Percentiles rank a stretch among this genome's conserved stretches.
These are phyloP conservation scores for Gossypium ekmanianum DNA, from an alignment of 345 rosid species.

Conservation along the genomic window DNA sequence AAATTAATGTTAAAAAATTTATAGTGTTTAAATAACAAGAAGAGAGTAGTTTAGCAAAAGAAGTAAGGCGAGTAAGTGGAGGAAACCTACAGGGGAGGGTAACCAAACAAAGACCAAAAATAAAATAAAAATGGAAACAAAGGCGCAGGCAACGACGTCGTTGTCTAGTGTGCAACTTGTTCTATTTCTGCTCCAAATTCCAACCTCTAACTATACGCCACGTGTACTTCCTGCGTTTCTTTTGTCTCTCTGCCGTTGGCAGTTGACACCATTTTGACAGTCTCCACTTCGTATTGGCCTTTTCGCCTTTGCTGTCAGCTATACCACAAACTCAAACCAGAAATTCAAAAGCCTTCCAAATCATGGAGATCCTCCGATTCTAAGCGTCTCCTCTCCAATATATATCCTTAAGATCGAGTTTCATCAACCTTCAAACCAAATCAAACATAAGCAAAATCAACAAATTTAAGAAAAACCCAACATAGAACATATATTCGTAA, in stretches of 20 bases:
- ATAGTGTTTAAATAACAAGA: too few relatives aligned
- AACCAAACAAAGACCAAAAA: background rate
- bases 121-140: background rate
- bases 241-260: background rate
- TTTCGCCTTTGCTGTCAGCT: background rate
- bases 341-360: background rate
- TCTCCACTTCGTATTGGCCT: background rate
- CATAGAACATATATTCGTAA: background rate
- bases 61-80: background rate
- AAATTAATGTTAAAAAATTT: too few relatives aligned
- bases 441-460: background rate
- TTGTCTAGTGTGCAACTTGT: conserved; percentile 17
- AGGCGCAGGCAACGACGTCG: conserved; percentile 9
- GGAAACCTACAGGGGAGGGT: background rate
- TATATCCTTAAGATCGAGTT: background rate
- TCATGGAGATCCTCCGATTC: conserved; percentile 18
- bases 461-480: background rate
- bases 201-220: conserved; percentile 24
- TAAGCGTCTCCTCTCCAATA: background rate
- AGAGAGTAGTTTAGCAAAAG: background rate
- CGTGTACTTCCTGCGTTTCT: conserved; percentile 16
- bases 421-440: background rate
- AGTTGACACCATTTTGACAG: conserved; percentile 23
- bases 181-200: conserved; percentile 5
- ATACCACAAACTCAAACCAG: background rate